Base-by-base conservation (phyloP, 1,284 basidiomycete genomes). In the Testicularia cyperi region DNA sequence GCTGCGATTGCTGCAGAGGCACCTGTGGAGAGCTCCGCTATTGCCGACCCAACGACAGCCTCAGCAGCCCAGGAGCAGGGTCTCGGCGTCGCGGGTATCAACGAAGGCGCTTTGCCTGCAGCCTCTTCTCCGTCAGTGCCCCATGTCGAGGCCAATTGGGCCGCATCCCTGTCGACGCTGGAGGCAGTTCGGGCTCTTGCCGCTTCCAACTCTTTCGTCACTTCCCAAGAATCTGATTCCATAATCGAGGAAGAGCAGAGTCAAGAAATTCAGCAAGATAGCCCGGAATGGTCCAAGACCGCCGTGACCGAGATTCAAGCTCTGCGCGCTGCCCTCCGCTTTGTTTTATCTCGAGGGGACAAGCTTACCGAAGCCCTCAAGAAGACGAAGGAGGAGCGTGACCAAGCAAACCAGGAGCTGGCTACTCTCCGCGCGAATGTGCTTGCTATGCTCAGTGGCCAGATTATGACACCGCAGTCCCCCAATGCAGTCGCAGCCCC, bases 101-200 rank as follows among this genome's bases (percentile, higher is more conserved):
- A n/a, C n/a, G n/a, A n/a, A n/a, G n/a, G n/a, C n/a, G n/a, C n/a
- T n/a, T n/a, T n/a, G n/a, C n/a, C n/a, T n/a, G n/a, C n/a, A n/a
- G n/a, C n/a, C n/a, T n/a, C n/a, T n/a, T n/a, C n/a, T n/a, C n/a
- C n/a, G n/a, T n/a, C n/a, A n/a, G n/a, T n/a, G n/a, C n/a, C n/a
- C n/a, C 9, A 7, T 8, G 9, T 31, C 9, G 30, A 31, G 15
- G 30, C 9, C 14, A 15, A 14, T 9, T 31, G 9, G 9, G 18
- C 9, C 26, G 26, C 26, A 27, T 27, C 26, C 26, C n/a, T 27
- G 19, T 44, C 44, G 19, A 53, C 48, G 4, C 26, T 49, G 19
- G 57, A 61, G 25, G 57, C 57, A 3, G 47, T 61, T 22, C 51
- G 57, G 6, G 57, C 13, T 7, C 30, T 31, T 31, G 13, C 30